phyloP scores from a whole-genome alignment of 2,329 filamentous ascomycete species.

The Davidsoniella eucalypti region DNA sequence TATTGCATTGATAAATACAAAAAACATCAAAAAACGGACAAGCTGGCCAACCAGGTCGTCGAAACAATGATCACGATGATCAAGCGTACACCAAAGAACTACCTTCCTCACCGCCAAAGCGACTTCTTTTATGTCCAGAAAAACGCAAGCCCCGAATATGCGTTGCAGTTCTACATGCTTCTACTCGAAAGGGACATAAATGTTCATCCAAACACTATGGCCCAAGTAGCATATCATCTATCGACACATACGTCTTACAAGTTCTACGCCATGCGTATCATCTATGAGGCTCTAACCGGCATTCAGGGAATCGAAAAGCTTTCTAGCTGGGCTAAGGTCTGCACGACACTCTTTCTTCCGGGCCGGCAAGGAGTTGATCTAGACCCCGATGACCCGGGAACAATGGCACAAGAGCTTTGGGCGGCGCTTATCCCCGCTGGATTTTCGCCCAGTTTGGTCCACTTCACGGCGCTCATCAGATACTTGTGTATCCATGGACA shows the following conservation, averaged over 20 bases:
- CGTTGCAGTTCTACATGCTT: conserved; percentile 22
- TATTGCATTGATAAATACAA: not conserved
- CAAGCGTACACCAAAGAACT: not conserved
- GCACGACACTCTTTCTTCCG: conserved; percentile 28
- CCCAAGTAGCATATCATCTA: conserved; percentile 32
- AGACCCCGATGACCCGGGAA: conserved; percentile 19
- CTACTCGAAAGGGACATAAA: conserved; percentile 18
- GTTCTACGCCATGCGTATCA: conserved; percentile 11
- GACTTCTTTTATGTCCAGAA: conserved; percentile 10
- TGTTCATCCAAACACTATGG: conserved; percentile 27
- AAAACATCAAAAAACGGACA: too few species aligned
- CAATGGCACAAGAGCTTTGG: conserved; percentile 26
- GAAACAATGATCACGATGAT: conserved; percentile 14
- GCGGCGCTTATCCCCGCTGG: conserved; percentile 27
- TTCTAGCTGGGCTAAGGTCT: conserved; percentile 31
- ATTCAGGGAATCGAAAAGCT: conserved; percentile 25
- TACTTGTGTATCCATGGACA: conserved; percentile 54
- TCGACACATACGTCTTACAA: conserved; percentile 21
- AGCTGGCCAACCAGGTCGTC: conserved; percentile 16
- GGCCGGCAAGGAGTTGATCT: not conserved
- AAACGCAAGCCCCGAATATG: conserved; percentile 18
- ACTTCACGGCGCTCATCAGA: conserved; percentile 51
- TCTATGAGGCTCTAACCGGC: conserved; percentile 21
- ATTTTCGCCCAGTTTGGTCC: conserved; percentile 43
- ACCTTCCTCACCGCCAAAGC: conserved; percentile 23